Conservation (phyloP, 2,329 filamentous ascomycete genomes). For the Alternaria sp. region DNA sequence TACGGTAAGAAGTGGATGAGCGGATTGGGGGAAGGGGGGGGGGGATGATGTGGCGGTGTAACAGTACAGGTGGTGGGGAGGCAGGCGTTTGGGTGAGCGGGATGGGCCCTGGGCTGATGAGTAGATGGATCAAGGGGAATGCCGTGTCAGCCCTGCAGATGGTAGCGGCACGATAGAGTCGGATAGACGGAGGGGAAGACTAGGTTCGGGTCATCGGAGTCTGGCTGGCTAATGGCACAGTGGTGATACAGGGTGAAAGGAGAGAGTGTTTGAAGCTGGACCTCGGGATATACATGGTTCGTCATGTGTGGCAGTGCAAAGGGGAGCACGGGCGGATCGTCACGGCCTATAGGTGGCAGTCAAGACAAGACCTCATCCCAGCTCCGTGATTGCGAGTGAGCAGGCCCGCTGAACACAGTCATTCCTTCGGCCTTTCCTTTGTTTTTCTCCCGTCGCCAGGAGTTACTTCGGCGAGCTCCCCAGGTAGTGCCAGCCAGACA, state of each 20-base stretch:
- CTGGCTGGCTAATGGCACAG: neutral
- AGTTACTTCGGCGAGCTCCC: slow-evolving; percentile 11
- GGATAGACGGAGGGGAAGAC: slow-evolving; percentile 1
- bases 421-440: slow-evolving; percentile 12
- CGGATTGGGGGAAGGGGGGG: too few species aligned
- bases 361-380: slow-evolving; percentile 10
- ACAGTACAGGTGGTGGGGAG: neutral
- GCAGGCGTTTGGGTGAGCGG: slow-evolving; percentile 3
- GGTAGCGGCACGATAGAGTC: slow-evolving; percentile 16
- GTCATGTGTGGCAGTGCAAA: slow-evolving; percentile 16
- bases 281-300: neutral
- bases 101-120: slow-evolving; percentile 3
- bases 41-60: neutral
- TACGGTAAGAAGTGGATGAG: neutral
- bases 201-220: neutral
- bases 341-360: slow-evolving; percentile 9
- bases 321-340: slow-evolving; percentile 13
- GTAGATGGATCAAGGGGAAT: slow-evolving; percentile 3
- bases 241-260: neutral
- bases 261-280: neutral
- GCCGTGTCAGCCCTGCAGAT: slow-evolving; percentile 10
- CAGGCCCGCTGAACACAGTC: slow-evolving; percentile 8
- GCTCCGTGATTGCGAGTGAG: slow-evolving; percentile 13
- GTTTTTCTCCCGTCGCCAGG: slow-evolving; percentile 6
- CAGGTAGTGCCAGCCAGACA: slow-evolving; percentile 14